Conservation (phyloP, 768 basidiomycete species). For the Clavulina sp. region DNA sequence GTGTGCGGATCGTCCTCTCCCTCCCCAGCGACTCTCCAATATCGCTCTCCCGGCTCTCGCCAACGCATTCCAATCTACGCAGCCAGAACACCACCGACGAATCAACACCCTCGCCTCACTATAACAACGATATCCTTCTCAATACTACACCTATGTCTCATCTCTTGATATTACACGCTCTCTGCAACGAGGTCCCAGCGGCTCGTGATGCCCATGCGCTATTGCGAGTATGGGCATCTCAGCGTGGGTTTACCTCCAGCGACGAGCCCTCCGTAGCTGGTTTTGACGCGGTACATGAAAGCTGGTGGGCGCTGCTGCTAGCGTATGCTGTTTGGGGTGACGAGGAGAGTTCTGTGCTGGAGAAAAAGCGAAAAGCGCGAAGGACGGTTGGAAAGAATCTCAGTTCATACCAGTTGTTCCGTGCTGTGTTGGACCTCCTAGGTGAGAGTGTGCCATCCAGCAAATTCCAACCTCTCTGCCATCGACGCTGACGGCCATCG, state of each 20-base stretch:
- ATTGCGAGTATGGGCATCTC: slow-evolving; percentile 78
- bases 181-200: slow-evolving; percentile 33
- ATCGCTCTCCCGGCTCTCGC: slow-evolving; percentile 48
- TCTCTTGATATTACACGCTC: slow-evolving; percentile 34
- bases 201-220: slow-evolving; percentile 62
- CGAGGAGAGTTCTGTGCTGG: slow-evolving; percentile 39
- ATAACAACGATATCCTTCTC: slow-evolving; percentile 54
- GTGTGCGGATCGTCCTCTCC: slow-evolving; percentile 58
- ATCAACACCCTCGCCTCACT: slow-evolving; percentile 49
- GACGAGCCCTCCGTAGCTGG: slow-evolving; percentile 22
- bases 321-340: slow-evolving; percentile 31
- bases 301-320: slow-evolving; percentile 55
- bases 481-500: background rate
- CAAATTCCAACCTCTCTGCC: background rate
- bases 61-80: slow-evolving; percentile 53
- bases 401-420: slow-evolving; percentile 81
- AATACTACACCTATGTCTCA: slow-evolving; percentile 32
- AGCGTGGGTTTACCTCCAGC: slow-evolving; percentile 42
- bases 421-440: slow-evolving; percentile 68
- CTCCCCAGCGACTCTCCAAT: slow-evolving; percentile 45
- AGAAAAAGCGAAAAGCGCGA: slow-evolving; percentile 18
- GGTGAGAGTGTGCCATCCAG: slow-evolving; percentile 28
- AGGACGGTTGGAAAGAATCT: slow-evolving; percentile 60
- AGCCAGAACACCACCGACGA: slow-evolving; percentile 16
- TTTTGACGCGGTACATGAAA: slow-evolving; percentile 28